Percentiles rank a stretch among this genome's conserved stretches.
phyloP scores from a whole-genome alignment of 768 basidiomycete genomes.

The Boletus rubropictus region DNA sequence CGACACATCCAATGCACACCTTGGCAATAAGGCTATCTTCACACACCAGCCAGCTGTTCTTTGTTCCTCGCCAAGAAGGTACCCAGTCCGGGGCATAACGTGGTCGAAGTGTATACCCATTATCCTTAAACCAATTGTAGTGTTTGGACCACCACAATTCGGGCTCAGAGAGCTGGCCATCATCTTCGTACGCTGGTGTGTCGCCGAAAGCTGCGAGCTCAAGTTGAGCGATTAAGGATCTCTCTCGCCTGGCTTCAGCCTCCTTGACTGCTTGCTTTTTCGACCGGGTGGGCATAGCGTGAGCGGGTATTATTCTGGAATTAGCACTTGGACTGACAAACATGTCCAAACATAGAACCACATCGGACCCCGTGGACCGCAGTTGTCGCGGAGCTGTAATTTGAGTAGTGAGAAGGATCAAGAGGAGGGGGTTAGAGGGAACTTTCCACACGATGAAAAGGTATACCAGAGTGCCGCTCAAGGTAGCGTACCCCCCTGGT shows the following conservation, averaged over 20 bases:
- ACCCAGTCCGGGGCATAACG: too few relatives aligned
- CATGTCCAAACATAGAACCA: background rate
- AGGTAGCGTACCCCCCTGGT: background rate
- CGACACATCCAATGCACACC: background rate
- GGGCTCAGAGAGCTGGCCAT: background rate
- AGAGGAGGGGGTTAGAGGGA: background rate
- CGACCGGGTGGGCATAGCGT: background rate
- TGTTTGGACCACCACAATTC: slow-evolving; percentile 12
- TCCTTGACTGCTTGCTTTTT: background rate
- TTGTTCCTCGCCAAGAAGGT: too few relatives aligned
- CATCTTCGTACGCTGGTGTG: background rate
- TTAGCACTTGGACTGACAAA: background rate
- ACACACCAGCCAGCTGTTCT: too few relatives aligned
- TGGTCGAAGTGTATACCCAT: too few relatives aligned
- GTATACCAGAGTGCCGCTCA: too few relatives aligned
- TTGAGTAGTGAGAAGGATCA: background rate
- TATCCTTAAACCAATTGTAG: too few relatives aligned
- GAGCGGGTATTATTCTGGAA: too few relatives aligned
- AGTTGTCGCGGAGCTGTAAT: too few relatives aligned
- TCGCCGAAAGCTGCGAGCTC: slow-evolving; percentile 1
- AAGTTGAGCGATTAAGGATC: background rate
- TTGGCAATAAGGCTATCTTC: too few relatives aligned
- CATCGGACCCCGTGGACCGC: slow-evolving; percentile 5
- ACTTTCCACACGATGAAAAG: background rate
- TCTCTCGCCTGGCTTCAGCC: background rate